Evolutionary conservation across 768 basidiomycete species (phyloP).

Genomic region (Tubosaeta sp.): DNA sequence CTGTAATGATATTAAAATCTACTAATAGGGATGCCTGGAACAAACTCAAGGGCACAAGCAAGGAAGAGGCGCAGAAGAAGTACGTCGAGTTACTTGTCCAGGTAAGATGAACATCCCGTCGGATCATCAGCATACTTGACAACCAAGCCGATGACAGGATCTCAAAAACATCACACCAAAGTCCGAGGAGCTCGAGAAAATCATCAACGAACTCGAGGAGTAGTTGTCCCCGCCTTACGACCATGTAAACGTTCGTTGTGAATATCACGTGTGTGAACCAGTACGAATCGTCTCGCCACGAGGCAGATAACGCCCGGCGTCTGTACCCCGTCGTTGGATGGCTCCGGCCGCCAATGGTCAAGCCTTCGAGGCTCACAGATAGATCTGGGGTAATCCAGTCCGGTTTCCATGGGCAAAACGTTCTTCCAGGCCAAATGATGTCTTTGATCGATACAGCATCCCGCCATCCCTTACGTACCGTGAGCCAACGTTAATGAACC

Average conservation of each 20-base stretch:
- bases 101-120: slow-evolving; percentile 38
- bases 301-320: slow-evolving; percentile 30
- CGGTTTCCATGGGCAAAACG: neutral
- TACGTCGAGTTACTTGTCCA: slow-evolving; percentile 75
- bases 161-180: slow-evolving; percentile 45
- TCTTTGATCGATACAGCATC: slow-evolving; percentile 17
- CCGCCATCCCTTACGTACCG: slow-evolving; percentile 8
- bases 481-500: neutral
- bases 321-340: too few relatives aligned
- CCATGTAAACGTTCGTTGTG: neutral
- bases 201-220: slow-evolving; percentile 59
- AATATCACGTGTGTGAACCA: neutral
- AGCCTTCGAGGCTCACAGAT: neutral
- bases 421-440: neutral
- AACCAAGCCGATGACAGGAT: slow-evolving; percentile 47
- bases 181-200: slow-evolving; percentile 47
- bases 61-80: slow-evolving; percentile 64
- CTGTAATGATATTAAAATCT: neutral
- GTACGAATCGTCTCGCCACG: slow-evolving; percentile 16
- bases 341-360: too few relatives aligned
- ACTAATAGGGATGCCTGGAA: slow-evolving; percentile 84
- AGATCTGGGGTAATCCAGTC: neutral
- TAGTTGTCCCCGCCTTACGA: slow-evolving; percentile 11
- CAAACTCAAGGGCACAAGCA: slow-evolving; percentile 59
- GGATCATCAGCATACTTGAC: neutral